Evolutionary conservation across 495 filamentous ascomycete species (phyloP), one percentile per base, ranked within the genome.

Genomic region (Aspergillus bridgeri): DNA sequence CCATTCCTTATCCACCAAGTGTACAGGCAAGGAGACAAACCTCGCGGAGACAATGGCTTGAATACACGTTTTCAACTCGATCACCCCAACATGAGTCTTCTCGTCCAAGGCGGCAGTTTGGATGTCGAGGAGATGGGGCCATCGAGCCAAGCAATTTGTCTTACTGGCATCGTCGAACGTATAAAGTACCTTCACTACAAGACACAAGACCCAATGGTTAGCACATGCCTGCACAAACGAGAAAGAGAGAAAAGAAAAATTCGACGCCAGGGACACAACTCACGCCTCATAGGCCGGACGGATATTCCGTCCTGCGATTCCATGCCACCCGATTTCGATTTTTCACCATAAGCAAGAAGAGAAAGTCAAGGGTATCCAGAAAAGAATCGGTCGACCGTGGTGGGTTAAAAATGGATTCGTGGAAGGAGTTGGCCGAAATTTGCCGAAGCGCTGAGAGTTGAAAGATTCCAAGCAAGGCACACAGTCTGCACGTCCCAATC

Each of bases 141-240:
- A 90, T 65, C 93, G 86, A 58, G 95, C 93, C 24, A 98, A 77
- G 74, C 94, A 98, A 67, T 93, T 90, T 22, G 91, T 89, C 71
- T 92, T 91, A 70, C 83, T 88, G 46, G 90, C 88, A 65, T 90
- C 86, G 65, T 98, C 92, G 72, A 98, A 98, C 20, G 92, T 95
- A 72, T 98, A 98, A 43, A 94, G 86, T 23, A 98, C 90, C 80
- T 98, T 98, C 72, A 98, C 74, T 77, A 54, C 54, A 49, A 3
- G 27, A 51, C 51, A 3, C 47, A 42, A 38, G 19, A 17, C 25
- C 38, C 18, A 59, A 53, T 21, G 22, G 53, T 74, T 60, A 70
- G 69, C 48, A 46, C 57, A 47, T 18, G 38, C 25, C 29, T n/a
- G 6, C 11, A 8, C 15, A 51, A 43, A 5, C 17, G 42, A 43